Evolutionary conservation across 129 eudicot species (phyloP).

Genomic region (Lonicera japonica): DNA sequence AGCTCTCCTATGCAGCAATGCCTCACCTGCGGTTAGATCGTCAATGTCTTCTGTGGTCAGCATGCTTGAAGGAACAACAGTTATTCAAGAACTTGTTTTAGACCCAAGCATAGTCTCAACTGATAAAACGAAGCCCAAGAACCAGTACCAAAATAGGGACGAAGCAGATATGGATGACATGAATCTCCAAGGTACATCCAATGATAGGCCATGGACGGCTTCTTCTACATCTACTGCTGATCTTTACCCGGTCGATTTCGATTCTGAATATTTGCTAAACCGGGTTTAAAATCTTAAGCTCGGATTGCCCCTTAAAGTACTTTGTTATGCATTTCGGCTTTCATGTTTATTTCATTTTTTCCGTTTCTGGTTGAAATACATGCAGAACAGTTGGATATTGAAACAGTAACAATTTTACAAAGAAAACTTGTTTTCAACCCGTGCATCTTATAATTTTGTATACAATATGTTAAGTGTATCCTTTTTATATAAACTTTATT

Average conservation of each 20-base stretch:
- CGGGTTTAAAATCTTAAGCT: neutral
- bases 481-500: no score
- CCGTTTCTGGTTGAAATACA: neutral
- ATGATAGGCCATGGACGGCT: slow-evolving; percentile 22
- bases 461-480: no score
- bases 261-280: slow-evolving; percentile 20
- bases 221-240: slow-evolving; percentile 24
- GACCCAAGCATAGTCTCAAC: slow-evolving; percentile 1
- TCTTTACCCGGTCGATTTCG: slow-evolving; percentile 27
- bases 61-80: slow-evolving; percentile 31
- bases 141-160: neutral
- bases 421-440: no score
- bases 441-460: no score
- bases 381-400: no score
- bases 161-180: neutral
- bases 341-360: neutral
- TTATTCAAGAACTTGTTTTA: neutral
- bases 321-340: neutral
- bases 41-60: slow-evolving; percentile 39
- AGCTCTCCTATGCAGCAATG: slow-evolving; percentile 26
- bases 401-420: no score
- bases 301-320: neutral
- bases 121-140: neutral
- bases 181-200: slow-evolving; percentile 12
- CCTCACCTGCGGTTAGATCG: slow-evolving; percentile 27